These are phyloP conservation scores for Aspergillus neoniger DNA, from an alignment of 2,329 filamentous ascomycete genomes.

Conservation along the genomic window DNA sequence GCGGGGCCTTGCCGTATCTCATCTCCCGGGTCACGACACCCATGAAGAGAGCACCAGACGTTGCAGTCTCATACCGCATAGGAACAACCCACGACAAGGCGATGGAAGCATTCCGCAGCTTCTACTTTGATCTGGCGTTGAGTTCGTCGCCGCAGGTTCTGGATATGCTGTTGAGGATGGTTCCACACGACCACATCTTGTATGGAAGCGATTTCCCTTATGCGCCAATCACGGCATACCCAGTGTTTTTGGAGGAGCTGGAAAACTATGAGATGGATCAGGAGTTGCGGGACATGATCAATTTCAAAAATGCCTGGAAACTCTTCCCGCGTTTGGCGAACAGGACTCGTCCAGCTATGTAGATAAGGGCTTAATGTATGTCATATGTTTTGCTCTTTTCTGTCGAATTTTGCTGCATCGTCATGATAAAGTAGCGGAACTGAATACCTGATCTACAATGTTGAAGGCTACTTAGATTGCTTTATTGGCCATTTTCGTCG, in stretches of 20 bases:
- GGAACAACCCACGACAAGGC: constrained; percentile 17
- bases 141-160: constrained; percentile 19
- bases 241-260: constrained; percentile 26
- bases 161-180: constrained; percentile 13
- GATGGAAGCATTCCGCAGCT: constrained; percentile 24
- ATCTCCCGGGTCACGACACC: constrained; percentile 34
- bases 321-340: constrained; percentile 11
- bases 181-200: constrained; percentile 12
- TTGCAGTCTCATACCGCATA: constrained; percentile 10
- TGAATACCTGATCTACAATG: too few species aligned
- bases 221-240: constrained; percentile 25
- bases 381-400: too few species aligned
- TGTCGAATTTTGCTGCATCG: too few species aligned
- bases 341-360: too few species aligned
- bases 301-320: constrained; percentile 26
- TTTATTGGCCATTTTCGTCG: too few species aligned
- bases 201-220: constrained; percentile 30
- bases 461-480: too few species aligned
- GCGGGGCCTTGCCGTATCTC: constrained; percentile 50
- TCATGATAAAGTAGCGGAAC: too few species aligned
- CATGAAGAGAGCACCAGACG: constrained; percentile 9
- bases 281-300: constrained; percentile 25
- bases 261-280: constrained; percentile 24
- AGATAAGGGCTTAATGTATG: too few species aligned
- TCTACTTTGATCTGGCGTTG: constrained; percentile 34